Percentiles rank a stretch among this genome's conserved stretches.
Evolutionary conservation across 768 basidiomycete species (phyloP).

Genomic region (Podaxis pistillaris): DNA sequence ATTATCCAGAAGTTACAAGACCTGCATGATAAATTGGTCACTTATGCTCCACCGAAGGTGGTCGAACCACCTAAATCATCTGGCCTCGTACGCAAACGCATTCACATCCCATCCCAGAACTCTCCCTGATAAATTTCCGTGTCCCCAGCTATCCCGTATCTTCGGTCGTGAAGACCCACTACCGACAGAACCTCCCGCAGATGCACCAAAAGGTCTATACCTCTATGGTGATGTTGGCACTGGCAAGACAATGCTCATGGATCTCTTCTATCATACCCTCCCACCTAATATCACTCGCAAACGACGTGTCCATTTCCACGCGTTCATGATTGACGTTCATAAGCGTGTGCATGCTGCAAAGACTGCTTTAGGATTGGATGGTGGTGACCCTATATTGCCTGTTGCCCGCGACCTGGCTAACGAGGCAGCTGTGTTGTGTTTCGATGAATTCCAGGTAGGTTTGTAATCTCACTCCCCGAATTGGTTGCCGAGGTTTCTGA

Average conservation of each 20-base stretch:
- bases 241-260: slow-evolving; percentile 99
- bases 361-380: slow-evolving; percentile 59
- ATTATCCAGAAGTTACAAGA: slow-evolving; percentile 83
- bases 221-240: slow-evolving; percentile 97
- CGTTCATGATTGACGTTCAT: slow-evolving; percentile 99
- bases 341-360: slow-evolving; percentile 87
- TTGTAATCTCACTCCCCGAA: not conserved
- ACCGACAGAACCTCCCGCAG: slow-evolving; percentile 42
- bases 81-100: slow-evolving; percentile 36
- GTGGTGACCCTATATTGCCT: slow-evolving; percentile 82
- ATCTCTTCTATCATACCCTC: slow-evolving; percentile 88
- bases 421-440: slow-evolving; percentile 85
- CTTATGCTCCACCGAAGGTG: slow-evolving; percentile 70
- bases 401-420: slow-evolving; percentile 85
- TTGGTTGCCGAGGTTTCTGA: not conserved
- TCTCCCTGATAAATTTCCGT: not conserved
- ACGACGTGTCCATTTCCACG: slow-evolving; percentile 95
- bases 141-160: slow-evolving; percentile 43
- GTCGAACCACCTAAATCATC: slow-evolving; percentile 38
- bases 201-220: slow-evolving; percentile 85
- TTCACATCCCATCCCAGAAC: slow-evolving; percentile 11
- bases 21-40: slow-evolving; percentile 67
- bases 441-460: slow-evolving; percentile 94
- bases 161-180: slow-evolving; percentile 37
- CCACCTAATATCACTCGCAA: slow-evolving; percentile 64